phyloP scores from a whole-genome alignment of 2,329 filamentous ascomycete species.

The Penicillium sp. region DNA sequence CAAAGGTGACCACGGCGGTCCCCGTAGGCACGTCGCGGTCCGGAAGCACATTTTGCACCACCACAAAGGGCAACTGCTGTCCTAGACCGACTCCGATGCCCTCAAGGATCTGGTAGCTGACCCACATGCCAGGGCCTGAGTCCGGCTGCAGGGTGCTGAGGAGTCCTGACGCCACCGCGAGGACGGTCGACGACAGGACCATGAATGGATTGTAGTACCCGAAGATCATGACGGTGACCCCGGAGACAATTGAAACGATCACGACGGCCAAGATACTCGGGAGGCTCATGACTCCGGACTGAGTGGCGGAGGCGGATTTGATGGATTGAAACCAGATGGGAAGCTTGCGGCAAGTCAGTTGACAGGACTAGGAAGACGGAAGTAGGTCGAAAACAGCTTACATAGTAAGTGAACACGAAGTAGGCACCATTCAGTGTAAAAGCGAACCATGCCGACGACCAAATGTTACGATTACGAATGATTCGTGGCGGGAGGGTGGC shows the following conservation, averaged over 20 bases:
- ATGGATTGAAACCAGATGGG: constrained; percentile 37
- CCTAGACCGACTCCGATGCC: constrained; percentile 27
- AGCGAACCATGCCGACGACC: constrained; percentile 31
- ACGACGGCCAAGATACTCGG: constrained; percentile 24
- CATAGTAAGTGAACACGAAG: constrained; percentile 20
- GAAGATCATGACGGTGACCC: constrained; percentile 7
- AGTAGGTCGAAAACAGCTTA: background rate
- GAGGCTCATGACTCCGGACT: constrained; percentile 27
- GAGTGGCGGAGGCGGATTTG: constrained; percentile 23
- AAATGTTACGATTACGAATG: constrained; percentile 46
- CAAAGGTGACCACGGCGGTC: constrained; percentile 24
- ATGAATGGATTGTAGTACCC: constrained; percentile 36
- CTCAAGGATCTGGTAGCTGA: no score
- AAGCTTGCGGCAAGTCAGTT: background rate
- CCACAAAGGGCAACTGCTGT: constrained; percentile 24
- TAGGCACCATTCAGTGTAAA: constrained; percentile 13
- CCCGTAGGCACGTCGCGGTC: constrained; percentile 28
- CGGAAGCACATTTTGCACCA: constrained; percentile 28
- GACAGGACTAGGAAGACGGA: background rate
- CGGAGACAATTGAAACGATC: constrained; percentile 12
- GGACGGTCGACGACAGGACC: no score
- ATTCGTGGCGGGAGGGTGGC: constrained; percentile 52
- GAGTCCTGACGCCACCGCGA: no score
- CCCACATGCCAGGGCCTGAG: no score
- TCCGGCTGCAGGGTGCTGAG: no score